Evolutionary conservation across 2,329 filamentous ascomycete species (phyloP).

Genomic region (Elsinoe arachidis): DNA sequence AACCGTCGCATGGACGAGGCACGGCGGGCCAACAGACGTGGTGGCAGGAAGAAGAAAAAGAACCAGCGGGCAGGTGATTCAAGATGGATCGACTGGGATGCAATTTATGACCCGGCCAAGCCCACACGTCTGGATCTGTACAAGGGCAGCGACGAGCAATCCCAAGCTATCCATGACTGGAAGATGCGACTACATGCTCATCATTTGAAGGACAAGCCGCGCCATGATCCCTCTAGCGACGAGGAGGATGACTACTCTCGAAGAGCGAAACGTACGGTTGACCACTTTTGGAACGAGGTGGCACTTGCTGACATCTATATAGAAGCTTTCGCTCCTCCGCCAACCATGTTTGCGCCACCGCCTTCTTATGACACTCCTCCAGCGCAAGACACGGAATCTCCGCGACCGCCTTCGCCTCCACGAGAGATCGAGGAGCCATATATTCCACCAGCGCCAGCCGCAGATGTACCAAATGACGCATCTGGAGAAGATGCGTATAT

Average conservation of each 20-base stretch:
- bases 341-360: conserved; percentile 45
- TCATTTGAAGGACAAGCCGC: conserved; percentile 42
- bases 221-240: conserved; percentile 41
- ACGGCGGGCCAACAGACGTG: conserved; percentile 58
- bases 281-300: conserved; percentile 1
- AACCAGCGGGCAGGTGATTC: conserved; percentile 34
- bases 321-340: conserved; percentile 42
- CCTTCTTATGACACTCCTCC: conserved; percentile 16
- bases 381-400: conserved; percentile 28
- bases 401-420: conserved; percentile 18
- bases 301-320: conserved; percentile 9
- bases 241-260: conserved; percentile 34
- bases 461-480: conserved; percentile 46
- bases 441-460: conserved; percentile 31
- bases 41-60: conserved; percentile 61
- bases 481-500: conserved; percentile 64
- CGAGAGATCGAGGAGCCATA: conserved; percentile 17
- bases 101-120: conserved; percentile 75
- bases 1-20: conserved; percentile 14
- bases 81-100: conserved; percentile 61
- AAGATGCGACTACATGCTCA: conserved; percentile 72
- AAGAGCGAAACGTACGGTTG: conserved; percentile 39
- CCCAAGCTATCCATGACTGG: conserved; percentile 75
- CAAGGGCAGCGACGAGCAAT: conserved; percentile 71
- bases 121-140: conserved; percentile 83